Conservation (phyloP, 352 stramenopile species). For the Phytophthora fragariae region DNA sequence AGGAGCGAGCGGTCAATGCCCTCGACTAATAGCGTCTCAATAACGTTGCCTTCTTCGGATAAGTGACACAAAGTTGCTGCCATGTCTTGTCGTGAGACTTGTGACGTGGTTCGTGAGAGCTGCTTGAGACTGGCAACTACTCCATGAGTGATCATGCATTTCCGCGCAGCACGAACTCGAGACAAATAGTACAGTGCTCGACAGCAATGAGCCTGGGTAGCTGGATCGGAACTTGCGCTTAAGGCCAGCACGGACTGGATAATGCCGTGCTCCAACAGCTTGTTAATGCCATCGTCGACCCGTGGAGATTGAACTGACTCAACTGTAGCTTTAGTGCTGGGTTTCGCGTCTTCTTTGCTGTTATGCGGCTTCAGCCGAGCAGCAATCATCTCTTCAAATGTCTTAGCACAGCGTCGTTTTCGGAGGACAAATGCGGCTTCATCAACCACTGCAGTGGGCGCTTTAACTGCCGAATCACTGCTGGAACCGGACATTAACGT, state of each 20-base stretch:
- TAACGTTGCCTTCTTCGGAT: constrained; percentile 62
- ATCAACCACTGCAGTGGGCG: constrained; percentile 20
- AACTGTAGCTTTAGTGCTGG: constrained; percentile 5
- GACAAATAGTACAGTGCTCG: constrained; percentile 75
- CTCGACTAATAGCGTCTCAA: constrained; percentile 73
- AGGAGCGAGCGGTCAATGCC: constrained; percentile 71
- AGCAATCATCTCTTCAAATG: constrained; percentile 82
- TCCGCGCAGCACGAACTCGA: constrained; percentile 45
- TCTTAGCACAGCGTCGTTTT: constrained; percentile 77
- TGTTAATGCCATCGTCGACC: constrained; percentile 35
- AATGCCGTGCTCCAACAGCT: constrained; percentile 71
- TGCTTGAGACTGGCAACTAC: constrained; percentile 58
- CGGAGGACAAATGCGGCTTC: constrained; percentile 49
- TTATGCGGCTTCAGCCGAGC: constrained; percentile 39
- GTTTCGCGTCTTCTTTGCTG: neutral
- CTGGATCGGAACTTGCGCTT: constrained; percentile 49
- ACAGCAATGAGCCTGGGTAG: constrained; percentile 72
- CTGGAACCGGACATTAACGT: constrained; percentile 16
- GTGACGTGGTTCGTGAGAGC: constrained; percentile 46
- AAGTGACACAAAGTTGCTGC: constrained; percentile 73
- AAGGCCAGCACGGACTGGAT: constrained; percentile 67
- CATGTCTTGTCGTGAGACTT: constrained; percentile 59
- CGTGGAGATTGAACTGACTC: constrained; percentile 4
- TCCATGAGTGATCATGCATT: constrained; percentile 60
- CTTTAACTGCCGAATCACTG: constrained; percentile 21